Evolutionary conservation across 1,139 yeast species (phyloP).

Genomic region (Schwanniomyces etchellsii): DNA sequence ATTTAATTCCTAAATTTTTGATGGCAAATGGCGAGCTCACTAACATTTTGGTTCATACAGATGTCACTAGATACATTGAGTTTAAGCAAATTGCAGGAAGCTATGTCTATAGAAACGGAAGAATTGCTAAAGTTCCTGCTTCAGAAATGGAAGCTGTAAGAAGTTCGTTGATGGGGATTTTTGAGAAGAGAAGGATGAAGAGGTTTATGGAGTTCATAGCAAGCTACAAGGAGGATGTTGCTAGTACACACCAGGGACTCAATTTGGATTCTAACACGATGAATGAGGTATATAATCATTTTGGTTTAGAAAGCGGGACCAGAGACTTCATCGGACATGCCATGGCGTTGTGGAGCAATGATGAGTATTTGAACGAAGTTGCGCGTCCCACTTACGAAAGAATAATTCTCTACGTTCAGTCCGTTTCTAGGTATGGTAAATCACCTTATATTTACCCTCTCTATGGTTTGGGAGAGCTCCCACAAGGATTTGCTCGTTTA

Average conservation of each 20-base stretch:
- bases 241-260: conserved; percentile 79
- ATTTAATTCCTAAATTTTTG: conserved; percentile 90
- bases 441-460: conserved; percentile 95
- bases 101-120: conserved; percentile 85
- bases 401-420: conserved; percentile 76
- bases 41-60: conserved; percentile 89
- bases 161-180: conserved; percentile 91
- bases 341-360: conserved; percentile 96
- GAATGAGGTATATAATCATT: conserved; percentile 86
- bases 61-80: conserved; percentile 92
- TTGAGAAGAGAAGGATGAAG: conserved; percentile 94
- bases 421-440: conserved; percentile 93
- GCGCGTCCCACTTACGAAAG: conserved; percentile 92
- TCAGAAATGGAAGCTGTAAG: conserved; percentile 87
- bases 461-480: conserved; percentile 95
- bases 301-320: conserved; percentile 89
- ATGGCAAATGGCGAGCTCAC: conserved; percentile 99
- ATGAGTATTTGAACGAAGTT: conserved; percentile 81
- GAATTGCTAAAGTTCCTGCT: conserved; percentile 93
- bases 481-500: conserved; percentile 96
- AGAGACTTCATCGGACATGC: conserved; percentile 97
- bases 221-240: conserved; percentile 71
- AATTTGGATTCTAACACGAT: conserved; percentile 85
- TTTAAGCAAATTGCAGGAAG: conserved; percentile 95
- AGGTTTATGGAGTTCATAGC: conserved; percentile 85